Evolutionary conservation across 192 early-diverging fungal species (phyloP).

Genomic region (Coemansia sp.): DNA sequence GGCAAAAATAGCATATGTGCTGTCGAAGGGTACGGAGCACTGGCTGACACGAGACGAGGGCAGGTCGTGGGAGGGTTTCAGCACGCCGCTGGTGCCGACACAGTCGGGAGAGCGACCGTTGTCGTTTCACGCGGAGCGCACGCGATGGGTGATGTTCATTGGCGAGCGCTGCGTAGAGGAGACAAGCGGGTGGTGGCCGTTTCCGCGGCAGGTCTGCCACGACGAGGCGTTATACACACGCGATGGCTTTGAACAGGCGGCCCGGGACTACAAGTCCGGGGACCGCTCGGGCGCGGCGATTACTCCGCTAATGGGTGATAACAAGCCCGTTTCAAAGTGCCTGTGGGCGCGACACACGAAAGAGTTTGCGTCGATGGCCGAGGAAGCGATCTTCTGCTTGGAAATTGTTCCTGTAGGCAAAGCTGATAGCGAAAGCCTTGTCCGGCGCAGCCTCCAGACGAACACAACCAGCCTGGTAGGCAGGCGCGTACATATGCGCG

Average conservation of each 20-base stretch:
- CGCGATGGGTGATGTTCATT: conserved; percentile 65
- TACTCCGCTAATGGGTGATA: conserved; percentile 24
- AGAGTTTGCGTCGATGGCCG: conserved; percentile 62
- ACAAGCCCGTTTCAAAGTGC: conserved; percentile 61
- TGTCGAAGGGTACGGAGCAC: conserved; percentile 35
- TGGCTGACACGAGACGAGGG: conserved; percentile 54
- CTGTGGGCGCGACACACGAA: conserved; percentile 67
- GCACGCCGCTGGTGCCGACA: conserved; percentile 38
- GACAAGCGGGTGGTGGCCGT: conserved; percentile 53
- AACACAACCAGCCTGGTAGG: background rate
- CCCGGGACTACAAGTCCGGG: conserved; percentile 56
- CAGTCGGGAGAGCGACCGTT: conserved; percentile 43
- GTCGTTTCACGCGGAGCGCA: conserved; percentile 70
- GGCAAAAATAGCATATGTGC: conserved; percentile 51
- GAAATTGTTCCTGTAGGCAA: conserved; percentile 42
- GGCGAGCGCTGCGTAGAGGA: conserved; percentile 57
- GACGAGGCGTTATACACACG: conserved; percentile 67
- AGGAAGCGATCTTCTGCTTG: conserved; percentile 72
- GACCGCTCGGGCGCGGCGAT: conserved; percentile 27
- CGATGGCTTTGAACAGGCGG: conserved; percentile 64
- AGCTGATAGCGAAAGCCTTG: background rate
- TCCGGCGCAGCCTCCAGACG: background rate
- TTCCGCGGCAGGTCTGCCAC: conserved; percentile 55
- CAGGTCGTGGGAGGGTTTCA: conserved; percentile 44
- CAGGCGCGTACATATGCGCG: background rate